phyloP scores from a whole-genome alignment of 1,139 yeast species.

The Yamadazyma blattariae region DNA sequence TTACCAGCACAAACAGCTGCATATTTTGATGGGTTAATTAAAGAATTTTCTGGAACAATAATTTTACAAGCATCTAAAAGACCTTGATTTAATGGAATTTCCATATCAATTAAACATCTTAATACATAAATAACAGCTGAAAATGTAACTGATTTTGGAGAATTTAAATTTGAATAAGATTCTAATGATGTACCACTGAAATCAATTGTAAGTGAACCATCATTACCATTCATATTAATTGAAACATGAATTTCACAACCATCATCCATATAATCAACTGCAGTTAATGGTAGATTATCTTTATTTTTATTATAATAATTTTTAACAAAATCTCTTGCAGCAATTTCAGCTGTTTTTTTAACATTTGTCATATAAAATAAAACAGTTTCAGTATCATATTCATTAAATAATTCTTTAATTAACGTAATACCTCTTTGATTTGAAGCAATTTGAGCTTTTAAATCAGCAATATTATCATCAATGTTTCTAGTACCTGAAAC shows the following conservation, averaged over 20 bases:
- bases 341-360: slow-evolving; percentile 36
- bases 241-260: slow-evolving; percentile 51
- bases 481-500: slow-evolving; percentile 58
- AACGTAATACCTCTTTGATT: slow-evolving; percentile 40
- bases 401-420: slow-evolving; percentile 29
- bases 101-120: slow-evolving; percentile 42
- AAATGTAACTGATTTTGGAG: slow-evolving; percentile 41
- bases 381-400: slow-evolving; percentile 32
- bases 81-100: slow-evolving; percentile 47
- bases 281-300: slow-evolving; percentile 33
- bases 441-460: slow-evolving; percentile 45
- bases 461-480: slow-evolving; percentile 40
- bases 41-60: slow-evolving; percentile 34
- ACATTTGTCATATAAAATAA: slow-evolving; percentile 40
- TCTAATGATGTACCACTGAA: slow-evolving; percentile 50
- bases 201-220: slow-evolving; percentile 54
- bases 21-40: slow-evolving; percentile 38
- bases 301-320: slow-evolving; percentile 25
- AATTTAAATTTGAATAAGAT: slow-evolving; percentile 40
- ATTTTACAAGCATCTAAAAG: slow-evolving; percentile 40
- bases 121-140: slow-evolving; percentile 43
- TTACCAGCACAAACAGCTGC: slow-evolving; percentile 51
- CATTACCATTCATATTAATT: slow-evolving; percentile 38
- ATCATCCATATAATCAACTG: slow-evolving; percentile 59
- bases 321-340: slow-evolving; percentile 45